Conservation (phyloP, 2,329 filamentous ascomycete species). For the Cucurbitaria berberidis region DNA sequence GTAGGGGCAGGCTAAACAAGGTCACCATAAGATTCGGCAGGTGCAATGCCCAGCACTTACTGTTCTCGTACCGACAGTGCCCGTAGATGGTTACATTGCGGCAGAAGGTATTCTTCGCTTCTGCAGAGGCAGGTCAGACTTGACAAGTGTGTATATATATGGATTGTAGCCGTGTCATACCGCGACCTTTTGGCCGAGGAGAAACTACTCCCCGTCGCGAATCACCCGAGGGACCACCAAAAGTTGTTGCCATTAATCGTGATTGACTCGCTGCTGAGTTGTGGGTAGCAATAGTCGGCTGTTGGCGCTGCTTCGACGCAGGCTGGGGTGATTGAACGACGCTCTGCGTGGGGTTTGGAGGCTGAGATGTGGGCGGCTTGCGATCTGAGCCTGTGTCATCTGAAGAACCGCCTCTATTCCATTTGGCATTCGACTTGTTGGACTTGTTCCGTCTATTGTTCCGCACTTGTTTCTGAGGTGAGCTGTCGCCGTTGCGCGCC, state of each 20-base stretch:
- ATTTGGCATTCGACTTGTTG: slow-evolving; percentile 32
- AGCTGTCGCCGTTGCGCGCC: slow-evolving; percentile 27
- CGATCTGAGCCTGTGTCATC: slow-evolving; percentile 37
- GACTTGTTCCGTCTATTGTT: slow-evolving; percentile 36
- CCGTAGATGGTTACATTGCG: slow-evolving; percentile 94
- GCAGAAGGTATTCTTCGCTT: slow-evolving; percentile 85
- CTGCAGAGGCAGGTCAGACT: slow-evolving; percentile 48
- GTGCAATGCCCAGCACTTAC: slow-evolving; percentile 46
- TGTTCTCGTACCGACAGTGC: slow-evolving; percentile 89
- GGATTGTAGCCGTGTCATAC: slow-evolving; percentile 38
- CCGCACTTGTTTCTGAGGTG: slow-evolving; percentile 37
- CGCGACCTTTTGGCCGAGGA: slow-evolving; percentile 53
- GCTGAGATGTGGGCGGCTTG: slow-evolving; percentile 29
- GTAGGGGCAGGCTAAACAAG: slow-evolving; percentile 69
- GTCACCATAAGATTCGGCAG: slow-evolving; percentile 24
- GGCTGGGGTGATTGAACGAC: slow-evolving; percentile 24
- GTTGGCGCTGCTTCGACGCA: slow-evolving; percentile 23
- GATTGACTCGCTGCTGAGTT: slow-evolving; percentile 23
- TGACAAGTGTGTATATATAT: slow-evolving; percentile 1
- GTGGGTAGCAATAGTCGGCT: slow-evolving; percentile 20
- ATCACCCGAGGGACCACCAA: slow-evolving; percentile 48
- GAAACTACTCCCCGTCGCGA: slow-evolving; percentile 50
- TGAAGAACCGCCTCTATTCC: slow-evolving; percentile 39
- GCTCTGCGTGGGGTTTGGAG: slow-evolving; percentile 22
- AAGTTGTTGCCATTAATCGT: slow-evolving; percentile 47